A percentile compares a stretch with the other conserved stretches of the same genome.
Evolutionary conservation across 2,329 filamentous ascomycete species (phyloP).

Genomic region (Alternaria infectoria): DNA sequence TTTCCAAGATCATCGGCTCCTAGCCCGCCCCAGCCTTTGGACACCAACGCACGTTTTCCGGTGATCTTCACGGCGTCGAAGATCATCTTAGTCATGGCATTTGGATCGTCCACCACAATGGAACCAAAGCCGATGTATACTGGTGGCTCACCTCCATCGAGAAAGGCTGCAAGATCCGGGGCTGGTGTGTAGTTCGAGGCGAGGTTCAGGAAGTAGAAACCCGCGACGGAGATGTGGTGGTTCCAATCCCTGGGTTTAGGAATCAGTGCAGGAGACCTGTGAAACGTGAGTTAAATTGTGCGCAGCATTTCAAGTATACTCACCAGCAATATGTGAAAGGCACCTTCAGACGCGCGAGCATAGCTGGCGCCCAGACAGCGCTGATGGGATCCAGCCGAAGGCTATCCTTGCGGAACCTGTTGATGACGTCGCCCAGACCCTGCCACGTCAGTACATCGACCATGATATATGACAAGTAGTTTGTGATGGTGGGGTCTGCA

Average conservation of each 20-base stretch:
- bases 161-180: conserved; percentile 48
- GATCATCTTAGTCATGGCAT: conserved; percentile 51
- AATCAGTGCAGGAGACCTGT: conserved; percentile 50
- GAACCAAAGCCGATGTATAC: conserved; percentile 53
- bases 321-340: conserved; percentile 92
- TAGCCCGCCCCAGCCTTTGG: conserved; percentile 87
- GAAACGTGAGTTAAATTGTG: background rate
- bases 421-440: conserved; percentile 88
- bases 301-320: background rate
- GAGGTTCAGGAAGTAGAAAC: conserved; percentile 50
- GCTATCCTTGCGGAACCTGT: conserved; percentile 77
- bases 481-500: conserved; percentile 76
- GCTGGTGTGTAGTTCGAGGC: conserved; percentile 49
- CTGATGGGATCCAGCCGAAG: conserved; percentile 80
- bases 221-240: conserved; percentile 49
- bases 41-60: conserved; percentile 79
- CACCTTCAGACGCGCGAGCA: conserved; percentile 75
- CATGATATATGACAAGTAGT: conserved; percentile 81
- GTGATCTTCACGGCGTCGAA: conserved; percentile 56
- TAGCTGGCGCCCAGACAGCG: conserved; percentile 80
- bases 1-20: conserved; percentile 69
- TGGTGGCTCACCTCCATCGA: conserved; percentile 48
- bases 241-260: conserved; percentile 56
- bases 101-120: conserved; percentile 52
- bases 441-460: conserved; percentile 96